Conservation (phyloP, 371 early-diverging fungal genomes). For the Mucor velutinosus region DNA sequence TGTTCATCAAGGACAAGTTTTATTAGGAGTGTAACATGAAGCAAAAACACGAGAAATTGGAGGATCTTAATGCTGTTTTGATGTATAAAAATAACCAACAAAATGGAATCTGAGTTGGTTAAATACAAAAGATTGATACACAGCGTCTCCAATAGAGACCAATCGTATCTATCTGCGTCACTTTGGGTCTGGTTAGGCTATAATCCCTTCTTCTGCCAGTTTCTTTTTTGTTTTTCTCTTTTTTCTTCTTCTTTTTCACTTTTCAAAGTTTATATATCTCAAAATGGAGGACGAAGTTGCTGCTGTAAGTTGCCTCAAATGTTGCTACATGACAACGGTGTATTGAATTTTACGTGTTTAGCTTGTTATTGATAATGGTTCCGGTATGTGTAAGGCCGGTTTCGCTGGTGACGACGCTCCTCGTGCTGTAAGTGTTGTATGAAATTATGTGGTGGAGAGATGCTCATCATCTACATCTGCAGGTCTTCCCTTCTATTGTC, state of each 20-base stretch:
- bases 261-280: slow-evolving; percentile 22
- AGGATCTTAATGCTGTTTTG: not conserved
- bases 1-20: slow-evolving; percentile 1
- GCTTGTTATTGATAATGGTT: slow-evolving; percentile 98
- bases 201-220: slow-evolving; percentile 13
- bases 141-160: slow-evolving; percentile 1
- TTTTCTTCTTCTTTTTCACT: slow-evolving; percentile 27
- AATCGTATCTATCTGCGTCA: slow-evolving; percentile 16
- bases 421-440: slow-evolving; percentile 86
- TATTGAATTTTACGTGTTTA: slow-evolving; percentile 31
- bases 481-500: slow-evolving; percentile 99
- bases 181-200: slow-evolving; percentile 7
- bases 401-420: slow-evolving; percentile 99
- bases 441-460: not conserved
- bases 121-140: not conserved
- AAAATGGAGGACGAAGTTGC: slow-evolving; percentile 85
- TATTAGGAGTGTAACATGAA: slow-evolving; percentile 1
- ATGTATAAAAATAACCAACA: slow-evolving; percentile 7
- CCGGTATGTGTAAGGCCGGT: slow-evolving; percentile 99
- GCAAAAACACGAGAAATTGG: slow-evolving; percentile 2
- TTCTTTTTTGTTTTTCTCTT: slow-evolving; percentile 15
- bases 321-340: slow-evolving; percentile 63
- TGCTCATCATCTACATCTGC: not conserved
- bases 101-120: not conserved
- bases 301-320: slow-evolving; percentile 68